Base-by-base conservation (phyloP, 352 stramenopile genomes). In the Albugo laibachii region DNA sequence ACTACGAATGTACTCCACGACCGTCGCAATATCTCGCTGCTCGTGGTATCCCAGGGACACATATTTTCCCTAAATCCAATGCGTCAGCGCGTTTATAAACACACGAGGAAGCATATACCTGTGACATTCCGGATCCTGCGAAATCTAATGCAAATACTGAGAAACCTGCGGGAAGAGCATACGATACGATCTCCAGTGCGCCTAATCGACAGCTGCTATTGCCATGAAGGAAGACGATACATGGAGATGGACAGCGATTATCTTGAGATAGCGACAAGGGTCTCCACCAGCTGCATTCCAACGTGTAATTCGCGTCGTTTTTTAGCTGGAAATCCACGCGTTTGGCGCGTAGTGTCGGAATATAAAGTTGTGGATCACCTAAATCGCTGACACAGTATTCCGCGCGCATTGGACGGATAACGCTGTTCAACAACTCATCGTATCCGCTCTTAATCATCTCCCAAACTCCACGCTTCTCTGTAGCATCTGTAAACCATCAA, bases 261-360 rank as follows among this genome's bases (percentile, higher is more conserved):
- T 43, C 16, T 8, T 24, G 38, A 4, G 50, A 31, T 20, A 35
- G 43, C 19, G 54, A 45, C 19, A 65, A 65, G 5, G 68, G 65
- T 56, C 84, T 83, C 77, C 77, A 89, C 77, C 77, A 89, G 52
- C 77, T 89, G 61, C 77, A 89, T 49, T 89, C 69, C 59, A 87
- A 64, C 16, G 72, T 80, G 42, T 73, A 77, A 3, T 74, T 74
- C 11, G 61, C 74, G 15, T 61, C 54, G 35, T 87, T 87, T 60
- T 79, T 80, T 34, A 89, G 74, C 52, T 76, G 63, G 5, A 89
- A 27, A 45, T 89, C 77, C 18, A 72, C 48, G 18, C 77, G 73
- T 14, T 80, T 60, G 24, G 77, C 72, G n/a, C 69, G 61, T 2
- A 80, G 58, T 40, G 71, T 59, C 34, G 62, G 60, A 38, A 89